Base-by-base conservation (phyloP, 2,329 filamentous ascomycete genomes). In the Alternaria infectoria region DNA sequence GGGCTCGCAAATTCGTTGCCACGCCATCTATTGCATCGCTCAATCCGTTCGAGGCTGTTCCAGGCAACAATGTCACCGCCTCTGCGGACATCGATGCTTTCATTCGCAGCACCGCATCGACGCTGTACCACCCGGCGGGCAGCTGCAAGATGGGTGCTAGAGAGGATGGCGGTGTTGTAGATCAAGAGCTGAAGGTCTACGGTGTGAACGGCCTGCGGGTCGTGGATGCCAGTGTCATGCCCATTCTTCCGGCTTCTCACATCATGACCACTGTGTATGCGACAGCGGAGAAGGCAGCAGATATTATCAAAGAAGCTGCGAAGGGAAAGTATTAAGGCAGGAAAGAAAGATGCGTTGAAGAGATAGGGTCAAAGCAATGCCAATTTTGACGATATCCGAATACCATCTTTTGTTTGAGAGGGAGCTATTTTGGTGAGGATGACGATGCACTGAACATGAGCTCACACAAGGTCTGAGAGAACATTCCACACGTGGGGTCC, bases 131-230 rank as follows among this genome's bases (percentile, higher is more conserved):
- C 50, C 73, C 75, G 10, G 67, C 68, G 9, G 74, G 76, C 9
- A 72, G 59, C 4, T 68, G 67, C 26, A 69, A 72, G 52, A 72
- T 78, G 72, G 67, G 74, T 15, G 65, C 72, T 8, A 66, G 57
- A 9, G 69, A 74, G 7, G 44, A 68, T 4, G 75, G 75, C 3
- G 76, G 74, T 49, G 74, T 77, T 4, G 76, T 78, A 0, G 69
- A 75, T 46, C 56, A 36, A 4, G 45, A 67, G 13, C 55, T 78
- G 23, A 70, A 56, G 46, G 75, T 78, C 6, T 73, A 76, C 28
- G 74, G 75, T 3, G 67, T 75, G 2, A 10, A 72, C 17, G 64
- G 64, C 6, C 44, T 72, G 59, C 61, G 69, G 23, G 10, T 72
- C 17, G 68, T 72, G 15, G 69, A 72, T 55, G 67, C 65, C 2